A percentile compares a stretch with the other conserved stretches of the same genome.
Conservation (phyloP, 1,284 basidiomycete species). For the Cryptococcus sp. region DNA sequence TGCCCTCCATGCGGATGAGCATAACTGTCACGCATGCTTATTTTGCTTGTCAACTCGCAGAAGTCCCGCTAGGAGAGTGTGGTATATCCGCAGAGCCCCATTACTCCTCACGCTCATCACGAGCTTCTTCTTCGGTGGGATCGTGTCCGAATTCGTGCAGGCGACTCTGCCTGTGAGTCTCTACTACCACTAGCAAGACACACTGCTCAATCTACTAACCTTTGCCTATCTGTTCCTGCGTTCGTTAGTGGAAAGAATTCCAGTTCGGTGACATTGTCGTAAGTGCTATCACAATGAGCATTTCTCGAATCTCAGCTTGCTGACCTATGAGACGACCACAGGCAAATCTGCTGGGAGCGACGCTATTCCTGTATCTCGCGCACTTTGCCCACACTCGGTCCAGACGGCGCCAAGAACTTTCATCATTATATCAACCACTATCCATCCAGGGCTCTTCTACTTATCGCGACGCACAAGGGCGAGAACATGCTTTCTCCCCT, state of each 20-base stretch:
- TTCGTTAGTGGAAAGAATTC: constrained; percentile 46
- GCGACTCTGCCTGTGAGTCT: constrained; percentile 47
- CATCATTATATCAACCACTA: constrained; percentile 49
- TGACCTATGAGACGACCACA: constrained; percentile 1
- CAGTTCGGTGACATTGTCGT: constrained; percentile 50
- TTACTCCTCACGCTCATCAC: constrained; percentile 41
- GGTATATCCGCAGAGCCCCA: constrained; percentile 52
- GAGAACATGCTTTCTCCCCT: constrained; percentile 37
- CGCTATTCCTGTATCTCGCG: constrained; percentile 46
- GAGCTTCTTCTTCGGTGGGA: constrained; percentile 47
- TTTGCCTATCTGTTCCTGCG: too few relatives aligned
- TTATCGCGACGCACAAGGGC: constrained; percentile 48
- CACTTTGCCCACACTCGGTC: constrained; percentile 35
- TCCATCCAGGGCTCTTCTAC: constrained; percentile 21
- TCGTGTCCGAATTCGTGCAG: constrained; percentile 50
- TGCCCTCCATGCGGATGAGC: constrained; percentile 1
- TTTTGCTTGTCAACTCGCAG: constrained; percentile 11
- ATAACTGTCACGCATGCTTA: too few relatives aligned
- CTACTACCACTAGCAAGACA: not conserved
- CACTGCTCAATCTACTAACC: not conserved
- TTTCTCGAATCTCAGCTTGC: not conserved
- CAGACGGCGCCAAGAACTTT: constrained; percentile 38
- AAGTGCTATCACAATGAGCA: constrained; percentile 1
- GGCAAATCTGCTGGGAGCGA: constrained; percentile 50
- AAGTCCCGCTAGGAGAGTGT: constrained; percentile 42